A percentile compares a stretch with the other conserved stretches of the same genome.
These are phyloP conservation scores for Spinellus fusiger DNA, from an alignment of 192 early-diverging fungal species.

Conservation along the genomic window DNA sequence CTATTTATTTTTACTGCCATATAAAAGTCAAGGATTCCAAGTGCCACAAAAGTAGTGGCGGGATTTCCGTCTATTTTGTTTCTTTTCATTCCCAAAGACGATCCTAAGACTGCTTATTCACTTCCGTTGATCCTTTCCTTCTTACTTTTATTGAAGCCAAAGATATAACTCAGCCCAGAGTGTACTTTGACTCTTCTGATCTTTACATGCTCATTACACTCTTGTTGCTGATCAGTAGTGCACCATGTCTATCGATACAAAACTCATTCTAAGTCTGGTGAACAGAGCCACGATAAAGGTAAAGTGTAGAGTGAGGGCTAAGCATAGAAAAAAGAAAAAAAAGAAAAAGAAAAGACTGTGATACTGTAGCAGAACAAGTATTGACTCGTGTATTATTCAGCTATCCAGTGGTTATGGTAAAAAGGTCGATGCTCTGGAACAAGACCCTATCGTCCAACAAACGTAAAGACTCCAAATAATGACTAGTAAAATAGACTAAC, in stretches of 20 bases:
- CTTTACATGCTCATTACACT: not conserved
- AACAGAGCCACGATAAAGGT: slow-evolving; percentile 10
- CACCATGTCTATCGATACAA: slow-evolving; percentile 11
- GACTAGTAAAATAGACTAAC: slow-evolving; percentile 18
- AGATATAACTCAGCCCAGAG: not conserved
- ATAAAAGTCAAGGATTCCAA: too few relatives aligned
- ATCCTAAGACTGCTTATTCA: too few relatives aligned
- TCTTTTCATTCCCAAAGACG: too few relatives aligned
- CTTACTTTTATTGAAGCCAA: too few relatives aligned
- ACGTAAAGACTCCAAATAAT: slow-evolving; percentile 12
- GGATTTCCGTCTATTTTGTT: too few relatives aligned
- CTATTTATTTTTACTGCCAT: too few relatives aligned
- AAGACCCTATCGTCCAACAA: slow-evolving; percentile 72
- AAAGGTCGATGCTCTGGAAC: slow-evolving; percentile 53
- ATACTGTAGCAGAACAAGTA: not conserved
- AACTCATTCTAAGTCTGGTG: slow-evolving; percentile 15
- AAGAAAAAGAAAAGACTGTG: not conserved
- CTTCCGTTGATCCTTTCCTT: too few relatives aligned
- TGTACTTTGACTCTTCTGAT: not conserved
- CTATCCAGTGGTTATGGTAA: slow-evolving; percentile 67
- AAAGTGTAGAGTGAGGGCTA: too few relatives aligned
- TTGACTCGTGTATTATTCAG: slow-evolving; percentile 26
- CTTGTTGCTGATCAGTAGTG: not conserved
- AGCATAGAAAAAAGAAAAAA: too few relatives aligned
- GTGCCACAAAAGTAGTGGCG: too few relatives aligned